Base-by-base conservation (phyloP, 352 stramenopile species). In the Elongisporangium prolatum region DNA sequence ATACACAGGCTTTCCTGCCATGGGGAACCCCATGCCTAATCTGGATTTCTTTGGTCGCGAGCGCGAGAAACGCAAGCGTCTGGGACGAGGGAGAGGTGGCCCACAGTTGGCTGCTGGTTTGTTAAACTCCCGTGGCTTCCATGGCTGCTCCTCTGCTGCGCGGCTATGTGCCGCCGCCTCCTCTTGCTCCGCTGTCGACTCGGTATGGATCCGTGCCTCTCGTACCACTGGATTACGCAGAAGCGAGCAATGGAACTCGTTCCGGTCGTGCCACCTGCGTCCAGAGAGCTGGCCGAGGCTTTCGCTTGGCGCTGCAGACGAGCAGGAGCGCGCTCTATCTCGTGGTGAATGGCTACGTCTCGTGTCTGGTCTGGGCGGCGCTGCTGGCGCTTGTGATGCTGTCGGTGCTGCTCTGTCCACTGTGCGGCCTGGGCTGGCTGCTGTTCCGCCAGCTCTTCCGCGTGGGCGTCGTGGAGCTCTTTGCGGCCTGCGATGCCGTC, bases 401-500 rank as follows among this genome's bases (percentile, higher is more conserved):
- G 21, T 52, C 57, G 21, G 16, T 60, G 7, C 47, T 50, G 51
- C 55, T 66, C 14, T 10, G 63, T 5, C 65, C 61, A 21, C 52
- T 69, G 1, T 73, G 65, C 25, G 57, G 65, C 13, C 50, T 69
- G 3, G 65, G 65, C 6, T 25, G 63, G 8, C 21, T 64, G 40
- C 54, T 60, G 17, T 67, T 73, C 58, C 52, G 53, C 2, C 47
- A 59, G 37, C 37, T 67, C 24, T 72, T 72, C 50, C 55, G 50
- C 2, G 21, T 63, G n/a, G 50, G 52, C 0, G 4, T 67, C 16
- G 51, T 73, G 14, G 48, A 62, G 10, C 50, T 54, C 14, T 22
- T 55, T 14, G 65, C 62, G 24, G 55, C 53, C 18, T 65, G 48
- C 20, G 65, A 73, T 56, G 55, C 57, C 6, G 51, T 44, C 21